Evolutionary conservation across 345 rosid genomes (phyloP).

Genomic region (Pistacia integerrima): DNA sequence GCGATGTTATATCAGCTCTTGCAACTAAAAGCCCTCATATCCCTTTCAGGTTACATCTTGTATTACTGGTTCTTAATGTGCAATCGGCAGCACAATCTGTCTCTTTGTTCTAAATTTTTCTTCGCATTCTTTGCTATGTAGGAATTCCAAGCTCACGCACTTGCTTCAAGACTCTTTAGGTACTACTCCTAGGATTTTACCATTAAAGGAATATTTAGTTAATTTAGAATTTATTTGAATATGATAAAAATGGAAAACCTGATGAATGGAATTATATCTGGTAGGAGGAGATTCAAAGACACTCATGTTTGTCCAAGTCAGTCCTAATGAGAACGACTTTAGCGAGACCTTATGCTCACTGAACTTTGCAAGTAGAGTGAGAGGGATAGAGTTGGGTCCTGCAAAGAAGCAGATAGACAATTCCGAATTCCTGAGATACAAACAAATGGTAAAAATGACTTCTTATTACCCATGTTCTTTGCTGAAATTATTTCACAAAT

Average conservation of each 20-base stretch:
- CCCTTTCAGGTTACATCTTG: conserved; percentile 72
- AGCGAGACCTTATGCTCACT: conserved; percentile 89
- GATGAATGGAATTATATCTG: conserved; percentile 24
- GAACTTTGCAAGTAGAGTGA: conserved; percentile 92
- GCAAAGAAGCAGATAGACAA: conserved; percentile 84
- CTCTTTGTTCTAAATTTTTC: neutral
- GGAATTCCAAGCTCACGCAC: conserved; percentile 98
- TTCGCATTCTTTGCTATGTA: conserved; percentile 33
- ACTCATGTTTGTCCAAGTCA: conserved; percentile 94
- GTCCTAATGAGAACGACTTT: conserved; percentile 84
- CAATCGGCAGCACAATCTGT: neutral
- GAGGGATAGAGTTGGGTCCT: conserved; percentile 95
- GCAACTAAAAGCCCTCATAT: conserved; percentile 89
- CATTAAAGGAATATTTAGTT: neutral
- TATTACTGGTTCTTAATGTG: neutral
- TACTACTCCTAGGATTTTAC: conserved; percentile 22
- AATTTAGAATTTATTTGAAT: neutral
- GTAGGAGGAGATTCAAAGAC: conserved; percentile 97
- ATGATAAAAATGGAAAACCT: conserved; percentile 1
- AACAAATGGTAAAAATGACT: conserved; percentile 65
- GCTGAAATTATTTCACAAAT: neutral
- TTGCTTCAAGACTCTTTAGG: conserved; percentile 98
- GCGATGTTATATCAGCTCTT: conserved; percentile 95
- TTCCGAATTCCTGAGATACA: conserved; percentile 74
- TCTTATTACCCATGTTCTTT: neutral